Conservation (phyloP, 1,139 yeast genomes). For the Saccharomyces pastorianus region DNA sequence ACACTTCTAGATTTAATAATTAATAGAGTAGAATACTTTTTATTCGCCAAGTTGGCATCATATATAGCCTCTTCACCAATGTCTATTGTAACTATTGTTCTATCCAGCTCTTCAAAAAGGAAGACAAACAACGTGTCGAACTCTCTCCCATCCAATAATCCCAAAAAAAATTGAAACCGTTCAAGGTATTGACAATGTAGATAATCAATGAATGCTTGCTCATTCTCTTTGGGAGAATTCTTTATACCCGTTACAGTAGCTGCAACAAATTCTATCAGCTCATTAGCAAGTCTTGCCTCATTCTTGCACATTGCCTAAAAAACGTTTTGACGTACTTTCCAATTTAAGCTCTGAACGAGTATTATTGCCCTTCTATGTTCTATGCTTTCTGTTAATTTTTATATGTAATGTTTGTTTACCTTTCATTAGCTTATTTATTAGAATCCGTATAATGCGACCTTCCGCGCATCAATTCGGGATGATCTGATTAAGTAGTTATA, state of each 20-base stretch:
- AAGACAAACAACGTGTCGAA: not conserved
- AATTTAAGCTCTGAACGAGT: not conserved
- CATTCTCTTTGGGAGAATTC: not conserved
- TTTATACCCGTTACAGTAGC: not conserved
- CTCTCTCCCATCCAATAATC: not conserved
- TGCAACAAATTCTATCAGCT: not conserved
- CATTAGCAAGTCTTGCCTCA: not conserved
- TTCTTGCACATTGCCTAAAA: not conserved
- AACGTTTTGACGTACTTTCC: not conserved
- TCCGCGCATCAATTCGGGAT: conserved; percentile 1
- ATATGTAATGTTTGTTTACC: not conserved
- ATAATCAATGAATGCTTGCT: not conserved
- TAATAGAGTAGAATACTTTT: conserved; percentile 4
- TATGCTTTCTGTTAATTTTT: not conserved
- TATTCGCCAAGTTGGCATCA: not conserved
- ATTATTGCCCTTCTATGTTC: not conserved
- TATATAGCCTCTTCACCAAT: not conserved
- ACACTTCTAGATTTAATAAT: conserved; percentile 11
- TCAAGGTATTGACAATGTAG: not conserved
- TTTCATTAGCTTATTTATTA: not conserved
- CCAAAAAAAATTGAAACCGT: not conserved
- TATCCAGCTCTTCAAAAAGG: not conserved
- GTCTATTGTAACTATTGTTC: not conserved
- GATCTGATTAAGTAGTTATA: conserved; percentile 1
- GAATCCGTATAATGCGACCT: conserved; percentile 1